Base-by-base conservation (phyloP, 2,329 filamentous ascomycete species). In the Diaporthe caulivora region DNA sequence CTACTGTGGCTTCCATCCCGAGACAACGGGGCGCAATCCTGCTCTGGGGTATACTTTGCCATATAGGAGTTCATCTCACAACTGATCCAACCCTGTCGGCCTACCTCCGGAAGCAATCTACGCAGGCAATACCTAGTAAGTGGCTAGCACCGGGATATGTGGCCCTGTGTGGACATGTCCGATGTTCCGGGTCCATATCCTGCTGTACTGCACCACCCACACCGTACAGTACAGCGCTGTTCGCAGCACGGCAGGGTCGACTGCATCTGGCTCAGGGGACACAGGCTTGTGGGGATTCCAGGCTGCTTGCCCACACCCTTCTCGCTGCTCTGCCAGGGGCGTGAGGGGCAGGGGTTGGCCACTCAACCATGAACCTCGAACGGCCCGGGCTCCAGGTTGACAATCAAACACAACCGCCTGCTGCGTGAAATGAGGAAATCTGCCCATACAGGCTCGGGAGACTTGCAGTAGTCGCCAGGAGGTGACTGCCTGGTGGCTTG, bases 341-440 rank as follows among this genome's bases (percentile, higher is more conserved):
- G 6, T 8, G 53, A 37, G 67, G 40, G 26, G 53, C 67, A 55
- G 51, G 65, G 37, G 67, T 11, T 37, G 40, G 53, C 40, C 26
- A 31, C 26, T 44, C 40, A 47, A 26, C 67, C 67, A 47, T 58
- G 67, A 57, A 70, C 67, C 29, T 37, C 67, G 53, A 47, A 70
- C 67, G 67, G 49, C 67, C 42, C 54, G 67, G 67, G 67, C 72
- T 65, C 60, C 53, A 58, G 53, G 44, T 60, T 55, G 54, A 62
- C 71, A 72, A 72, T 72, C 64, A 70, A 70, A 70, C 71, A 31
- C 34, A 40, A 54, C 64, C 37, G 44, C 49, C 42, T 42, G 26
- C 37, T 69, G 49, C 64, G 51, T 55, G 49, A 44, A 58, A 69
- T 72, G 62, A 72, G 64, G n/a, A 44, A 69, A 69, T 34, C 60